Evolutionary conservation across 2,329 filamentous ascomycete genomes (phyloP), one percentile per base, ranked within the genome.

Genomic region (Alternaria arbusti): DNA sequence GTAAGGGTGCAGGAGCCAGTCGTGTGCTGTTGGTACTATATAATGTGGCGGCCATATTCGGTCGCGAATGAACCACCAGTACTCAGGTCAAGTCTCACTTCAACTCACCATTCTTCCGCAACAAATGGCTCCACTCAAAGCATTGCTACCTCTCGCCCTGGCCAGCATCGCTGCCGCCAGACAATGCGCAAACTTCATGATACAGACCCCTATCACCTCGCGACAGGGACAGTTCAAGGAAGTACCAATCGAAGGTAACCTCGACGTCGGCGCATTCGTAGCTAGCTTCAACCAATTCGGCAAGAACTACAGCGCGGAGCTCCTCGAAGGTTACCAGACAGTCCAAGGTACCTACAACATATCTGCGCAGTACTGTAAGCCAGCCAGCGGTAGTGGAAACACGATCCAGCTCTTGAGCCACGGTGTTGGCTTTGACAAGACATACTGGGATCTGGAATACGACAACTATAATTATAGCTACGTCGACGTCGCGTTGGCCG

Each of bases 401-500:
- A 81, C 55, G 47, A 72, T 71, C 64, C 85, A 87, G 67, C 63
- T 88, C 20, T 74, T 88, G 13, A 84, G 83, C 2, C 85, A 87
- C 70, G 86, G 86, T 26, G 83, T 87, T 68, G 85, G 84, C 10
- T 87, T 87, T 65, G 84, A 86, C 68, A 84, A 85, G 64, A 80
- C 77, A 74, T 91, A 90, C 80, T 91, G 88, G 88, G 87, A 91
- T 72, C 75, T 86, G 11, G 75, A 86, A 1, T 86, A 81, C 78
- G 83, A 87, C 73, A 80, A 84, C 70, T 85, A 83, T 81, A 87
- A 89, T 73, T 90, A 91, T 80, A 88, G 84, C 71, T 91, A 91
- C 74, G 82, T 87, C 26, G 81, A 86, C 50, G 77, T 78, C 12
- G 88, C 89, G 2, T 82, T 89, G 2, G 67, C 82, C 9, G 81